Evolutionary conservation across 1,284 basidiomycete species (phyloP), one percentile per base, ranked within the genome.

Genomic region (Fomitopsis schrenkii): DNA sequence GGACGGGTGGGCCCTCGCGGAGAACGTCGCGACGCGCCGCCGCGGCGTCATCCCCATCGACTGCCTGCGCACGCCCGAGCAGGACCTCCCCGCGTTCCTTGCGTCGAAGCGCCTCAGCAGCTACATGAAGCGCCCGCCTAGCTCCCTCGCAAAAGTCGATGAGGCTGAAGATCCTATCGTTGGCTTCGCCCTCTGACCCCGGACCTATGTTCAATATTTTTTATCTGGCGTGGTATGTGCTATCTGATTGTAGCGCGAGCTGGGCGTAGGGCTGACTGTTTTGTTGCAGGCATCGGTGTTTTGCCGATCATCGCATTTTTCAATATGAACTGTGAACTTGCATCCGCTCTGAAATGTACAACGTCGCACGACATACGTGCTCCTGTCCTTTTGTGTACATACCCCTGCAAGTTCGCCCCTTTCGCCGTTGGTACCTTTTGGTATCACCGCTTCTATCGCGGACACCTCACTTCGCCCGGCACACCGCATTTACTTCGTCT

Each of bases 1-100:
- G 64, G 88, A 90, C 68, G 88, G 88, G 0, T 91, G 88, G 89
- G 81, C 84, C 70, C 81, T 78, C 65, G 64, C 78, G 46, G 64
- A 67, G 55, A 60, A 69, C 54, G 66, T 72, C 5, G 77, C 75
- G 0, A 65, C 79, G 46, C 65, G 66, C 36, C 46, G 56, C 54
- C 64, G 65, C 44, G 80, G 80, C 1, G 66, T 82, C 45, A 86
- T 89, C 50, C 88, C 87, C 2, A 75, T 88, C 33, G 85, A 88
- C 66, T 89, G 86, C 68, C 73, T 89, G 66, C 74, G 83, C 30
- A 75, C 77, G 36, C 67, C 71, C 36, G 76, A 78, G 17, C 76
- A 84, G 67, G 75, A 79, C n/a, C 68, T 84, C 17, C 78, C 83
- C 0, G 72, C 74, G 3, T 86, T 85, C 71, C 69, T 85, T 55